Base-by-base conservation (phyloP, 331 rosid genomes). In the Phaseolus coccineus region DNA sequence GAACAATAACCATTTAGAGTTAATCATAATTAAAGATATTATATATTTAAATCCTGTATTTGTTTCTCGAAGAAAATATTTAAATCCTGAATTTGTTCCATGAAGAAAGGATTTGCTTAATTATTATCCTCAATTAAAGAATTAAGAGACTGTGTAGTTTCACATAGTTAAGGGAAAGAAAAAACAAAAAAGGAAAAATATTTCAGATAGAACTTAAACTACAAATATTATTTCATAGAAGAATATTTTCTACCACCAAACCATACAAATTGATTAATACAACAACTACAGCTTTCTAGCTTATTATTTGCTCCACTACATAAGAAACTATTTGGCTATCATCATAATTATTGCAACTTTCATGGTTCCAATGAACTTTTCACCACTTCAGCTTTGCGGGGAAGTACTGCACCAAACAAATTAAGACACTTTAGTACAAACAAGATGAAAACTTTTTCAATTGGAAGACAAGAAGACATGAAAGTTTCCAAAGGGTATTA, bases 371-470 rank as follows among this genome's bases (percentile, higher is more conserved):
- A 51, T 22, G 12, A 5, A 35, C 69, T 9, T 46, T 75, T 89
- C 89, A 91, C 96, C 94, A 91, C 71, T 69, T 89, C 63, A 91
- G 84, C 84, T 89, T 91, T 28, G 87, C 82, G 72, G 97, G 90
- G 80, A 90, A 92, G 75, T 89, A 92, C 97, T 92, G 96, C 74
- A 87, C 12, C 76, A 80, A 53, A 58, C 4, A n/a, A 66, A 25
- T 7, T 19, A 61, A 22, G 2, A 67, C 10, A 6, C 3, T 24
- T 65, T 13, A 84, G 47, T 30, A 24, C 27, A 31, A 47, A 25
- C 25, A 9, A 4, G 13, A 63, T n/a, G 16, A 35, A 27, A 30
- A 9, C 2, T 3, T 52, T 67, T 58, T 75, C 53, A 22, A 33
- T 25, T 53, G 25, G 7, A 46, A 58, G 39, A 66, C 71, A 33